Evolutionary conservation across 495 filamentous ascomycete genomes (phyloP), one percentile per base, ranked within the genome.

Genomic region (Bathelium albidoporum): DNA sequence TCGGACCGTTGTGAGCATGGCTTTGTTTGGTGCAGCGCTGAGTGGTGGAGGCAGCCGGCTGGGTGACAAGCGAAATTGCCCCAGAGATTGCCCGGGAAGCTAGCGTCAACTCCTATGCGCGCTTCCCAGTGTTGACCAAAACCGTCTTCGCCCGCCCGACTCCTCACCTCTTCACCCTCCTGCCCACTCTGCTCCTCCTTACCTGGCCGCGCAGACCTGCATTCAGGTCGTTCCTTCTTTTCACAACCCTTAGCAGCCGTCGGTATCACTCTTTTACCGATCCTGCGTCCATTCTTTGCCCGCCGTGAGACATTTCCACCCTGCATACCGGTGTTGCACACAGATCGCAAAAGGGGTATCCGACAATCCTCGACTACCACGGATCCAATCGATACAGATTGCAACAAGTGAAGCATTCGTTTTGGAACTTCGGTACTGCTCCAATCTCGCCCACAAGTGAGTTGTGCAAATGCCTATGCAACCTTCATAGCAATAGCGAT

Each of bases 231-330:
- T 55, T 55, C 49, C 49, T 55, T 55, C 49, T 29, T 55, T 55
- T 55, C 5, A 55, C 22, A 12, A 55, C 0, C 2, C 10, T 20
- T 16, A 55, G 49, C 1, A 55, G 20, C 12, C 12, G 11, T 55
- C 24, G 49, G 49, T 55, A 28, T 29, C 49, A 55, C 49, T 55
- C 49, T 55, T 55, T 55, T 55, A 29, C 49, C 49, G 24, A 55
- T 55, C 49, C 16, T 55, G 49, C 49, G 49, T 55, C 49, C 49
- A 55, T 55, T 55, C 49, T 55, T 55, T 55, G 22, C 49, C 20
- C 49, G 24, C 49, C 24, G 49, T 55, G 49, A 55, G 29, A 9
- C 49, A 28, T 55, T 20, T 3, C 24, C 49, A 9, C 26, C 24
- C 49, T 55, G 49, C 24, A 20, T 28, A 29, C 49, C 24, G 24